Conservation (phyloP, 1,284 basidiomycete species). For the Boletellus deceptivus region DNA sequence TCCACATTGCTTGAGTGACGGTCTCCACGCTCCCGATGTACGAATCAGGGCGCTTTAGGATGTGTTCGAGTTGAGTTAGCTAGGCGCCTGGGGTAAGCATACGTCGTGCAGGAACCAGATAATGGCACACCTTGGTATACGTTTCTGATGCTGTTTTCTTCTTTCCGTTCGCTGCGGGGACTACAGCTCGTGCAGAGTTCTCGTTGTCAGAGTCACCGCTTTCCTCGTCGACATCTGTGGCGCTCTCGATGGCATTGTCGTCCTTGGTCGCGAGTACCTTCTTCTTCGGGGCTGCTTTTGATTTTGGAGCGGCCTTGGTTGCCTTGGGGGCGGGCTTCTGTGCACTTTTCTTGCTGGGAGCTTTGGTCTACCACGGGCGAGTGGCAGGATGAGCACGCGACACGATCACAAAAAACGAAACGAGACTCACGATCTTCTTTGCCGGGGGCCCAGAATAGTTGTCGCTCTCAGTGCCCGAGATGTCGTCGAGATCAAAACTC, state of each 20-base stretch:
- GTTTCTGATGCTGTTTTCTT: slow-evolving; percentile 91
- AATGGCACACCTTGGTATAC: slow-evolving; percentile 76
- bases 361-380: slow-evolving; percentile 29
- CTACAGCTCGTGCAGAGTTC: slow-evolving; percentile 36
- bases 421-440: slow-evolving; percentile 48
- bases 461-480: slow-evolving; percentile 65
- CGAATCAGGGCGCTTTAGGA: slow-evolving; percentile 94
- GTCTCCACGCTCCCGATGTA: slow-evolving; percentile 96
- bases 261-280: slow-evolving; percentile 66
- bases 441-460: slow-evolving; percentile 51
- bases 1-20: slow-evolving; percentile 87
- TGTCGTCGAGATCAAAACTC: slow-evolving; percentile 57
- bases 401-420: not conserved
- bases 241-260: slow-evolving; percentile 49
- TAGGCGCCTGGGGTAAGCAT: slow-evolving; percentile 34
- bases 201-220: slow-evolving; percentile 45
- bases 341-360: slow-evolving; percentile 35
- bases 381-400: slow-evolving; percentile 19
- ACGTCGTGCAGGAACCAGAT: not conserved
- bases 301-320: slow-evolving; percentile 42
- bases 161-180: slow-evolving; percentile 42
- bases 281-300: slow-evolving; percentile 60
- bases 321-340: slow-evolving; percentile 40
- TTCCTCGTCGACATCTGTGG: slow-evolving; percentile 41
- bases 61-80: slow-evolving; percentile 96